phyloP scores from a whole-genome alignment of 1,284 basidiomycete species.

The Tremellales sp. region DNA sequence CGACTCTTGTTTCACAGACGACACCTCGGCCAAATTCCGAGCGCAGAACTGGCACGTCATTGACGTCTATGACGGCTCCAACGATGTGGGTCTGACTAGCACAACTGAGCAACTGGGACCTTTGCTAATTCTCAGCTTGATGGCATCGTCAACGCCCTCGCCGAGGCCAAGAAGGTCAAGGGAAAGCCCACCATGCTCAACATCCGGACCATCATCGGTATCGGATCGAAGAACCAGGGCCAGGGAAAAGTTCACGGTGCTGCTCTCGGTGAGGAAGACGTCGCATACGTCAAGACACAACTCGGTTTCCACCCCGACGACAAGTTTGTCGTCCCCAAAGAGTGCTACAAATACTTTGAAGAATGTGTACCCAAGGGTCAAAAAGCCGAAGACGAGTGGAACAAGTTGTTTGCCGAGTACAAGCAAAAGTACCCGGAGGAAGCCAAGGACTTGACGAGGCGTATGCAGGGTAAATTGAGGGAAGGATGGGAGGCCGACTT shows the following conservation, averaged over 20 bases:
- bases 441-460: slow-evolving; percentile 25
- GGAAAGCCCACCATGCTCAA: slow-evolving; percentile 43
- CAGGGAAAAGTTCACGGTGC: slow-evolving; percentile 36
- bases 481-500: slow-evolving; percentile 28
- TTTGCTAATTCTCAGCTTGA: slow-evolving; percentile 21
- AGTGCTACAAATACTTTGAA: slow-evolving; percentile 36
- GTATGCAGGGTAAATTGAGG: slow-evolving; percentile 26
- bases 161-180: slow-evolving; percentile 29
- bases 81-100: slow-evolving; percentile 22
- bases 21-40: slow-evolving; percentile 41
- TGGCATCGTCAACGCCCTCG: slow-evolving; percentile 35
- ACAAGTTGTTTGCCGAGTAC: slow-evolving; percentile 27
- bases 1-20: slow-evolving; percentile 44
- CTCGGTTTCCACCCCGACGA: slow-evolving; percentile 33
- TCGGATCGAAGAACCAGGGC: slow-evolving; percentile 31
- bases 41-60: slow-evolving; percentile 43
- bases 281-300: slow-evolving; percentile 35
- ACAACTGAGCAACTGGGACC: neutral
- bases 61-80: slow-evolving; percentile 40
- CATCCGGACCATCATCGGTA: slow-evolving; percentile 43
- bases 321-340: slow-evolving; percentile 31
- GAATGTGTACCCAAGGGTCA: slow-evolving; percentile 28
- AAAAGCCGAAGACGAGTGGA: slow-evolving; percentile 33
- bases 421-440: slow-evolving; percentile 27
- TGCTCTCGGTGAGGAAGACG: slow-evolving; percentile 40